Base-by-base conservation (phyloP, 2,329 filamentous ascomycete species). In the Claviceps digitariae region DNA sequence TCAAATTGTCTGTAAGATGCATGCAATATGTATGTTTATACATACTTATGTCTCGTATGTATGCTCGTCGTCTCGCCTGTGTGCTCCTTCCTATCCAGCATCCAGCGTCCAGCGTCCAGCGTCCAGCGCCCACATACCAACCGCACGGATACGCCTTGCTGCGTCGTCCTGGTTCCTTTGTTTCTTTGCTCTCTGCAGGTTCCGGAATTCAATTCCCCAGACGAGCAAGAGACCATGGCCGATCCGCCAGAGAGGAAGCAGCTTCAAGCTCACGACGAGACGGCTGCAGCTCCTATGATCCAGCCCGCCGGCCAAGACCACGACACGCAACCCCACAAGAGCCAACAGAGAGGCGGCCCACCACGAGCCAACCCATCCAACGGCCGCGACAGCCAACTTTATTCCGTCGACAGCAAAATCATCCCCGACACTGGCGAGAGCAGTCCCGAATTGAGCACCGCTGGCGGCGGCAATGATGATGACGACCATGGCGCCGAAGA, bases 221-320 rank as follows among this genome's bases (percentile, higher is more conserved):
- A n/a, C 45, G 10, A 20, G 38, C 20, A 45, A 27, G 43, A 23
- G 25, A 45, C 34, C 23, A 67, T 67, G 65, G 56, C 62, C 48
- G 60, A 60, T 31, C 56, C 58, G 10, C 51, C 56, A 50, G 63
- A 62, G 43, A 66, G 64, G 8, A 52, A 48, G 25, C 53, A 57
- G 48, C 59, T 60, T 40, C 63, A 60, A 54, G 60, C 64, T 34
- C 58, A 63, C 36, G 63, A 67, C 56, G 56, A 58, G 46, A 57
- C 60, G 46, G 64, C 63, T 43, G 62, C 62, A 48, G 57, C 20
- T 17, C 7, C 43, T n/a, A n/a, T n/a, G n/a, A n/a, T 2, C 31
- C 31, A 25, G 21, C 13, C 43, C 21, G 7, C 2, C 20, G 40
- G 15, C 43, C 43, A 27, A 4, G 43, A 27, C 15, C 36, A 38